Base-by-base conservation (phyloP, 2,329 filamentous ascomycete species). In the Trichoderma sp. region DNA sequence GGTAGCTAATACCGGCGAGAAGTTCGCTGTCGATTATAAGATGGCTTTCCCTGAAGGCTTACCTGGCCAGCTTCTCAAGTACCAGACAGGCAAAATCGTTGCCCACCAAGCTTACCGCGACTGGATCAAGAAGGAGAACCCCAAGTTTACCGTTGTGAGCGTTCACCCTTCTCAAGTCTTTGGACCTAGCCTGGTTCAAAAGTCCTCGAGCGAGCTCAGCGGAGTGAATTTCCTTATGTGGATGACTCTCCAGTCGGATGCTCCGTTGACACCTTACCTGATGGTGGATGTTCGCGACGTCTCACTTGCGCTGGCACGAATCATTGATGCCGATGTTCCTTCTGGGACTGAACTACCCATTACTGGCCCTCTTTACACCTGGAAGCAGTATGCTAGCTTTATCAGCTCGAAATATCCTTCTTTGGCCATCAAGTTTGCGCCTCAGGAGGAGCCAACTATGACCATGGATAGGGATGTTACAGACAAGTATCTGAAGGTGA, bases 181-280 rank as follows among this genome's bases (percentile, higher is more conserved):
- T 55, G 74, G 74, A 5, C 66, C 66, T 6, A 73, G 73, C n/a
- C 47, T 74, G 17, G 71, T 65, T 12, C 74, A 74, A 32, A 73
- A 20, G 13, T 43, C 55, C 5, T 53, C 55, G 17, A 39, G 58
- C 9, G 68, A 85, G 3, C 65, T 68, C 8, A 68, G 65, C 6
- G 65, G 65, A 47, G 65, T 68, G 4, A 83, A 68, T 20, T 59
- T 47, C 34, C 53, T 59, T 9, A 34, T 34, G 53, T 68, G 65
- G 65, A 58, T 43, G 53, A 68, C 53, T 58, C 55, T 68, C 12
- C 65, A 68, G 20, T 59, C 65, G 8, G 53, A 68, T 47, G 65
- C 65, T 32, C 65, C 53, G 1, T 34, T 47, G 65, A 47, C 65
- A 3, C 65, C 65, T 7, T 68, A 58, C 53, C 8, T 68, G 17